phyloP scores from a whole-genome alignment of 2,329 filamentous ascomycete genomes.

The Escovopsis sp. region DNA sequence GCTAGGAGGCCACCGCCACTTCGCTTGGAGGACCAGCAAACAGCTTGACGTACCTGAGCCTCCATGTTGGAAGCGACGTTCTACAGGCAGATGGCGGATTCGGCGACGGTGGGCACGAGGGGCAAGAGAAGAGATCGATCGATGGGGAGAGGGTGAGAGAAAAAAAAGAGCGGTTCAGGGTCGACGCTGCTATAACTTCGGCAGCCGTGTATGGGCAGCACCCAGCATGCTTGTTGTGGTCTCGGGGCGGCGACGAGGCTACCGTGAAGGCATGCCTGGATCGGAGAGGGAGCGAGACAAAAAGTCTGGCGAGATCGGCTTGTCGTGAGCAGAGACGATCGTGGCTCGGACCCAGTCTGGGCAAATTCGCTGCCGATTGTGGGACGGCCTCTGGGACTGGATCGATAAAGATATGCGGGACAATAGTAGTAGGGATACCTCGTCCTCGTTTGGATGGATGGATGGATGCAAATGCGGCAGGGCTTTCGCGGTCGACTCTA shows the following conservation, averaged over 20 bases:
- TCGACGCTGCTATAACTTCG: conserved; percentile 28
- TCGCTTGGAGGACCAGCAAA: background rate
- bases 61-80: conserved; percentile 25
- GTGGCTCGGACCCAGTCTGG: no score
- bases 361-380: no score
- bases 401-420: no score
- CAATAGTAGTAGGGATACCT: no score
- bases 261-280: conserved; percentile 26
- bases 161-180: conserved; percentile 7
- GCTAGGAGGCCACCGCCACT: background rate
- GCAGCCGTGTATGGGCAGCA: conserved; percentile 27
- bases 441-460: no score
- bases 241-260: conserved; percentile 20
- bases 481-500: conserved; percentile 19
- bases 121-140: no score
- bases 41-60: conserved; percentile 27
- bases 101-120: no score
- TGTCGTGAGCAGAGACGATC: no score
- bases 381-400: no score
- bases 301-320: background rate
- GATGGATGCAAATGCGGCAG: background rate
- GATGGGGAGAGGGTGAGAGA: conserved; percentile 1
- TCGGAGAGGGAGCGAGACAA: conserved; percentile 7
- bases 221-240: conserved; percentile 26
- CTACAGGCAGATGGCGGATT: no score